These are phyloP conservation scores for Ophiocordyceps unilateralis DNA, from an alignment of 2,329 filamentous ascomycete species.

Conservation along the genomic window DNA sequence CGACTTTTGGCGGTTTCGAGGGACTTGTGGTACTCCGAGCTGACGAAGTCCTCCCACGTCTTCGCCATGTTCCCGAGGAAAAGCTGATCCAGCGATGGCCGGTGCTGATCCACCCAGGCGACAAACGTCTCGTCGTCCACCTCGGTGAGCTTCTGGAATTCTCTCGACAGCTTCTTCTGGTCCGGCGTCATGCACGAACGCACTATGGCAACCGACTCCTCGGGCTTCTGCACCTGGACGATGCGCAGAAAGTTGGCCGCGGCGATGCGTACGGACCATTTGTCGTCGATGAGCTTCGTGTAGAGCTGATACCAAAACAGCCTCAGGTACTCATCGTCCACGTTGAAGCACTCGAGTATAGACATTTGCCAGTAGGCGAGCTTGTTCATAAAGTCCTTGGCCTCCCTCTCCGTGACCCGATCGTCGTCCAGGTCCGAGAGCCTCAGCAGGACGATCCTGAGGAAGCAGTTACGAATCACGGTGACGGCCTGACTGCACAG, in stretches of 20 bases:
- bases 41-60: constrained; percentile 78
- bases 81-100: constrained; percentile 58
- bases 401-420: constrained; percentile 39
- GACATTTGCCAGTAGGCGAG: constrained; percentile 94
- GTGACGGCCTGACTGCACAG: constrained; percentile 73
- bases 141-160: constrained; percentile 71
- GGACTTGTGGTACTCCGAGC: constrained; percentile 62
- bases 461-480: constrained; percentile 58
- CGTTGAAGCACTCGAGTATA: constrained; percentile 59
- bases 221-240: constrained; percentile 80
- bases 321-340: constrained; percentile 66
- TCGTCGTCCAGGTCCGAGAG: constrained; percentile 68
- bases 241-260: constrained; percentile 83
- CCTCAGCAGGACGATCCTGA: constrained; percentile 62
- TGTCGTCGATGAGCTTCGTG: constrained; percentile 61
- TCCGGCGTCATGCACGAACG: constrained; percentile 53
- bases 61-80: constrained; percentile 72
- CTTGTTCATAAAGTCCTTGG: constrained; percentile 60
- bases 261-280: constrained; percentile 49
- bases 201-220: constrained; percentile 60
- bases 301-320: constrained; percentile 90
- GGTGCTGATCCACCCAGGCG: constrained; percentile 71
- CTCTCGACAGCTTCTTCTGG: constrained; percentile 52
- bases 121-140: constrained; percentile 82
- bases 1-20: constrained; percentile 57